These are phyloP conservation scores for Penicillium sp. DNA, from an alignment of 2,329 filamentous ascomycete species.

Conservation along the genomic window DNA sequence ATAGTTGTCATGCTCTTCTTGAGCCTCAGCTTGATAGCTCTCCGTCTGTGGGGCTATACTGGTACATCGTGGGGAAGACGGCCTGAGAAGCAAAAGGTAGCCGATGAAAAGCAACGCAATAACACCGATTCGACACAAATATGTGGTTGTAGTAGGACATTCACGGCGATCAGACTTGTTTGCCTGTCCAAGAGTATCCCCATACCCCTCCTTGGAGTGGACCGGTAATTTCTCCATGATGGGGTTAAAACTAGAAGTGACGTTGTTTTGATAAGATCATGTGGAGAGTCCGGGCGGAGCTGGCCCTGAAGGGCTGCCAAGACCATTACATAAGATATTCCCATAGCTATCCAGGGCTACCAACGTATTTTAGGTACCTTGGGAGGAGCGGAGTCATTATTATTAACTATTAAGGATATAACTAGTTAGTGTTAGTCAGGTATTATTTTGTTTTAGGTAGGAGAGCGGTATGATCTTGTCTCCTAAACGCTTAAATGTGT, in stretches of 20 bases:
- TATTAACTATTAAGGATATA: neutral
- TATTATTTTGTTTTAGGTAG: neutral
- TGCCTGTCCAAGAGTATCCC: neutral
- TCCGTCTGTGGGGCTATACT: neutral
- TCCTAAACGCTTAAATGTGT: neutral
- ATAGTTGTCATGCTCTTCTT: neutral
- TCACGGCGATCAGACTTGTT: neutral
- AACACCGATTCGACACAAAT: slow-evolving; percentile 10
- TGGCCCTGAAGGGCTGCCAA: neutral
- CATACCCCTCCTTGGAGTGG: slow-evolving; percentile 10
- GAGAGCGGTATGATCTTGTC: neutral
- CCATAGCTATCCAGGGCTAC: neutral
- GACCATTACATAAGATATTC: slow-evolving; percentile 5
- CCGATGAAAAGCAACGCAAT: slow-evolving; percentile 9
- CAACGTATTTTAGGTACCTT: neutral
- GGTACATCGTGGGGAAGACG: neutral
- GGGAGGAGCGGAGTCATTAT: neutral
- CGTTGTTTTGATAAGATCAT: slow-evolving; percentile 7
- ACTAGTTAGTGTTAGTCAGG: no score
- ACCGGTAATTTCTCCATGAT: slow-evolving; percentile 19
- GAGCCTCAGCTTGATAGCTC: neutral
- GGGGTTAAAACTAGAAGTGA: neutral
- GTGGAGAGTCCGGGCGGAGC: neutral
- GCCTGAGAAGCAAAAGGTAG: slow-evolving; percentile 10
- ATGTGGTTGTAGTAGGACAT: slow-evolving; percentile 2